phyloP scores from a whole-genome alignment of 2,329 filamentous ascomycete genomes.

The Daldinia sp. region DNA sequence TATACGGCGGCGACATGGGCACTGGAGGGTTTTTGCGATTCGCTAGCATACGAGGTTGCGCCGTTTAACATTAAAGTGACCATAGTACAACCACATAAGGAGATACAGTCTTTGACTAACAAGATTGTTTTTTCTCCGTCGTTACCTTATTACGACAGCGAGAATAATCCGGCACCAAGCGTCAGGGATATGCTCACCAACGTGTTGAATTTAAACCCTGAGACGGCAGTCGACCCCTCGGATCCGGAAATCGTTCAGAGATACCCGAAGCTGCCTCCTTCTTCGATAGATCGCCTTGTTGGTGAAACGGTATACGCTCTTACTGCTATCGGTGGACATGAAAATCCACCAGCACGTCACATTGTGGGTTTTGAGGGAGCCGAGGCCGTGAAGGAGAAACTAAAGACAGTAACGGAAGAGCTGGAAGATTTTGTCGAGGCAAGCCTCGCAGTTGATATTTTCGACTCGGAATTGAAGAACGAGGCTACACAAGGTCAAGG shows the following conservation, averaged over 20 bases:
- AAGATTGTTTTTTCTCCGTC: slow-evolving; percentile 86
- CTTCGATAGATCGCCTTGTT: slow-evolving; percentile 79
- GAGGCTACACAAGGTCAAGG: slow-evolving; percentile 63
- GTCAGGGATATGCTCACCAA: slow-evolving; percentile 85
- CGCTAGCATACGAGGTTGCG: slow-evolving; percentile 93
- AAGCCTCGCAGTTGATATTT: slow-evolving; percentile 85
- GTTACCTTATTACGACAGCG: slow-evolving; percentile 72
- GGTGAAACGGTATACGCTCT: slow-evolving; percentile 92
- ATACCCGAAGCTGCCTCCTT: slow-evolving; percentile 78
- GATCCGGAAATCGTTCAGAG: slow-evolving; percentile 68
- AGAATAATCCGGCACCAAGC: slow-evolving; percentile 80
- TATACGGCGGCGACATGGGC: slow-evolving; percentile 96
- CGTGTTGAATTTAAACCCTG: slow-evolving; percentile 81
- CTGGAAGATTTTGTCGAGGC: slow-evolving; percentile 95
- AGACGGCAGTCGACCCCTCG: slow-evolving; percentile 63
- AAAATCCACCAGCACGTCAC: slow-evolving; percentile 93
- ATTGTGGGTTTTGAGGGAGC: slow-evolving; percentile 94
- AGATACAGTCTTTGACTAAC: slow-evolving; percentile 89
- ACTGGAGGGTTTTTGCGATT: slow-evolving; percentile 94
- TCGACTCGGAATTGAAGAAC: slow-evolving; percentile 66
- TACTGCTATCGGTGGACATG: slow-evolving; percentile 91
- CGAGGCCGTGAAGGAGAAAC: slow-evolving; percentile 89
- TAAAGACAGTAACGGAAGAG: slow-evolving; percentile 96
- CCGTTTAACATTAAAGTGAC: slow-evolving; percentile 98
- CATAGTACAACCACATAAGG: slow-evolving; percentile 94